Evolutionary conservation across 2,329 filamentous ascomycete species (phyloP), one percentile per base, ranked within the genome.

Genomic region (Epichloe festucae): DNA sequence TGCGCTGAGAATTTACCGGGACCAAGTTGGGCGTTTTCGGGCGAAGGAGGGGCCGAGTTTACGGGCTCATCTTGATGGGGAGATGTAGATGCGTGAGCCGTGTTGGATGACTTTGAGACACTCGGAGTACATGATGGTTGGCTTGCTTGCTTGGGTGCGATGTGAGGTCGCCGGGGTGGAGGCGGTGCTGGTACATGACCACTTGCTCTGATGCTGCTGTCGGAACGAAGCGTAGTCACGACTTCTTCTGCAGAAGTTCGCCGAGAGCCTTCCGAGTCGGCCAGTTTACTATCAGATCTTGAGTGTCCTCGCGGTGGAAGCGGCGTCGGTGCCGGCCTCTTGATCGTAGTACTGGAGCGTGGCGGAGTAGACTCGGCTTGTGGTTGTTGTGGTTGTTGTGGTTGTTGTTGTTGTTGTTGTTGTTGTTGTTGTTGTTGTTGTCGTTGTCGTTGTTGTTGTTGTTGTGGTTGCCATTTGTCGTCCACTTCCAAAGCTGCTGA

Each of bases 231-330:
- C 4, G 68, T 63, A 27, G 23, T 7, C 23, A 27, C 23, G 5
- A 63, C 67, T 7, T 76, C 78, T n/a, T 77, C 75, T 8, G 72
- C 50, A 0, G 77, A 79, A 10, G 74, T 73, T 3, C 75, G 71
- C 5, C 70, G 66, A 15, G 69, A 64, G 5, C 67, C 63, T 11
- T 75, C 69, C 5, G 72, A 70, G 3, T 65, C 61, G 3, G n/a
- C 31, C 6, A 58, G 54, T 58, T 65, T 74, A 59, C 70, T 74
- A 49, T 78, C 75, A 23, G 62, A 65, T 49, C 74, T 66, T 2
- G 64, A 65, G 52, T 77, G 75, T 2, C 73, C 67, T 52, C 70
- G 68, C 39, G 73, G 70, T 3, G 77, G 74, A 3, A 76, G 73
- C 8, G 77, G 77, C 3, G 73, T 73, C 3, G 76, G 76, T 0